A percentile compares a stretch with the other conserved stretches of the same genome.
Evolutionary conservation across 192 early-diverging fungal genomes (phyloP).

Genomic region (Phycomyces blakesleeanus): DNA sequence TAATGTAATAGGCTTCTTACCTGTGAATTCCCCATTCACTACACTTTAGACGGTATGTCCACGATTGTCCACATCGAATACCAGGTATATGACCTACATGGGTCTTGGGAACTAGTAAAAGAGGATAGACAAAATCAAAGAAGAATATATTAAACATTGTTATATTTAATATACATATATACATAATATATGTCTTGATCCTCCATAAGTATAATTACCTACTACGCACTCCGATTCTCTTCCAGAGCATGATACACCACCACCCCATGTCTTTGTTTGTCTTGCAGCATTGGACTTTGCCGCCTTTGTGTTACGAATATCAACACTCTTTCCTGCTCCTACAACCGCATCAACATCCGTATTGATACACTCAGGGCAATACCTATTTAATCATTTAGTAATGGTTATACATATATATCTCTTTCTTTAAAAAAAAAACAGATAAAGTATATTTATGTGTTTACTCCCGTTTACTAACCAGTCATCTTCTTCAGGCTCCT

Average conservation of each 20-base stretch:
- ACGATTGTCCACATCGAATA: conserved; percentile 53
- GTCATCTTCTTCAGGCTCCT: conserved; percentile 45
- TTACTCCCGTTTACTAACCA: conserved; percentile 1
- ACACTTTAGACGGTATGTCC: conserved; percentile 45
- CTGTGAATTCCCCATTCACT: conserved; percentile 53
- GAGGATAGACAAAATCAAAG: too few species aligned
- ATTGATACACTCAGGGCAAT: conserved; percentile 46
- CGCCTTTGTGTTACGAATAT: conserved; percentile 30
- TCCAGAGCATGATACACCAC: conserved; percentile 53
- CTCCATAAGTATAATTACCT: neutral
- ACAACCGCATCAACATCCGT: conserved; percentile 31
- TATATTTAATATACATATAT: neutral
- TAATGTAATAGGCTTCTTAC: conserved; percentile 14
- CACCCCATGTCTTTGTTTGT: conserved; percentile 51
- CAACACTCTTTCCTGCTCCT: conserved; percentile 38
- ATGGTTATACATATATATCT: neutral
- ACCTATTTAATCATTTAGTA: conserved; percentile 15
- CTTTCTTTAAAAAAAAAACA: too few species aligned
- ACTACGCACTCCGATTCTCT: conserved; percentile 1
- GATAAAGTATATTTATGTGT: neutral
- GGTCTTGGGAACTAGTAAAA: conserved; percentile 37
- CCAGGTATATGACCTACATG: conserved; percentile 58
- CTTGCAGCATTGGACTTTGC: conserved; percentile 53
- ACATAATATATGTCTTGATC: neutral
- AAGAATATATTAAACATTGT: too few species aligned